Conservation (phyloP, 148 eudicot genomes). For the Pouteria glomerata region DNA sequence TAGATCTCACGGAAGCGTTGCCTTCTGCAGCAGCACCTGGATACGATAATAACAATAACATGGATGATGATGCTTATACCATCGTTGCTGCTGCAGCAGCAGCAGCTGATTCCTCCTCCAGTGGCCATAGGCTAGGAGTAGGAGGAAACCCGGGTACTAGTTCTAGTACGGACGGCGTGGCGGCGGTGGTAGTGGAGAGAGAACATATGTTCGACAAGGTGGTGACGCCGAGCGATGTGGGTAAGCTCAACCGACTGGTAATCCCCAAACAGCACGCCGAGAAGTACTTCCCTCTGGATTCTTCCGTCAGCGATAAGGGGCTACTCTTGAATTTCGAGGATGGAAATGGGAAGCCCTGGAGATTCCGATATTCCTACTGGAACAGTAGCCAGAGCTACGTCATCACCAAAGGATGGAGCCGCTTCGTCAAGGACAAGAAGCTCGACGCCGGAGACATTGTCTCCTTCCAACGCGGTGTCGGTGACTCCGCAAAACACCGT, state of each 20-base stretch:
- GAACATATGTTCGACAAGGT: slow-evolving; percentile 83
- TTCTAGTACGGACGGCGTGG: not conserved
- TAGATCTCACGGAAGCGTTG: slow-evolving; percentile 4
- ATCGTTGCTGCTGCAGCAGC: not conserved
- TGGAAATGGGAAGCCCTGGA: slow-evolving; percentile 65
- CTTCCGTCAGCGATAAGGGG: slow-evolving; percentile 46
- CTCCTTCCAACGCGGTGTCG: slow-evolving; percentile 57
- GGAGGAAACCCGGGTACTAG: not conserved
- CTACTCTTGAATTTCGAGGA: slow-evolving; percentile 69
- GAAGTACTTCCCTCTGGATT: slow-evolving; percentile 72
- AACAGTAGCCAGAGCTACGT: slow-evolving; percentile 92
- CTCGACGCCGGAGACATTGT: slow-evolving; percentile 73
- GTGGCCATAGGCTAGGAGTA: not conserved
- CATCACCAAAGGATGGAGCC: slow-evolving; percentile 86
- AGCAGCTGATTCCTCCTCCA: slow-evolving; percentile 1
- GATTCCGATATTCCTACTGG: slow-evolving; percentile 83
- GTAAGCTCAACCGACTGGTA: slow-evolving; percentile 69
- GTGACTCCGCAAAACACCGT: slow-evolving; percentile 37
- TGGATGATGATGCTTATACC: not conserved
- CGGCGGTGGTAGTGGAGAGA: slow-evolving; percentile 28
- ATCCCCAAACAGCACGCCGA: slow-evolving; percentile 87
- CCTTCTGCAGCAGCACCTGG: not conserved
- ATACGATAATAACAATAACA: not conserved
- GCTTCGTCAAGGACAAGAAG: slow-evolving; percentile 86
- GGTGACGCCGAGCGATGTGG: slow-evolving; percentile 86